Percentiles rank a stretch among this genome's conserved stretches.
Evolutionary conservation across 768 basidiomycete species (phyloP).

Genomic region (Auriscalpium vulgare): DNA sequence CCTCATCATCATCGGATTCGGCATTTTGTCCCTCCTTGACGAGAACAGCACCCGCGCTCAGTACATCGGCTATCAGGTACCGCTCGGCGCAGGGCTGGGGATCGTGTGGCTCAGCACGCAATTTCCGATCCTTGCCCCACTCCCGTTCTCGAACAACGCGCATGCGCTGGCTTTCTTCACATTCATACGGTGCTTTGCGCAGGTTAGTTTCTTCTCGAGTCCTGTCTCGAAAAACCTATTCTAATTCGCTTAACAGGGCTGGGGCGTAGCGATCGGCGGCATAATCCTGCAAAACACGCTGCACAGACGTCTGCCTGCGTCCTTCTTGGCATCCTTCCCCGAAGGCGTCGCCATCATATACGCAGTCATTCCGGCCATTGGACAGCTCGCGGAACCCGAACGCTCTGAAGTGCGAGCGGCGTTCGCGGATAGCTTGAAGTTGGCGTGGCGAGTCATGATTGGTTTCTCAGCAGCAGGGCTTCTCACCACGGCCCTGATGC

Average conservation of each 20-base stretch:
- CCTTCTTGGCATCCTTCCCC: constrained; percentile 27
- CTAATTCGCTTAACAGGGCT: constrained; percentile 24
- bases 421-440: constrained; percentile 31
- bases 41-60: constrained; percentile 1
- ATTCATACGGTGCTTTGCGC: constrained; percentile 18
- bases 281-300: constrained; percentile 47
- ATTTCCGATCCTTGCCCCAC: constrained; percentile 21
- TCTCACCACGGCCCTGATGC: constrained; percentile 27
- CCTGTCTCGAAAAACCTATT: neutral
- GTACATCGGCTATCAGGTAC: constrained; percentile 10
- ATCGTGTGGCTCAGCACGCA: constrained; percentile 1
- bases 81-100: constrained; percentile 6
- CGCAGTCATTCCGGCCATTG: constrained; percentile 36
- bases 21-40: constrained; percentile 14
- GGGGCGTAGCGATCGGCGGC: constrained; percentile 44
- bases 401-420: constrained; percentile 29
- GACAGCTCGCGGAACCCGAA: constrained; percentile 26
- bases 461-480: constrained; percentile 32
- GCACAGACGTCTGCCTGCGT: constrained; percentile 29
- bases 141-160: constrained; percentile 24
- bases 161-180: constrained; percentile 26
- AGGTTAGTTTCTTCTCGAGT: constrained; percentile 7
- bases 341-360: constrained; percentile 36
- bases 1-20: constrained; percentile 11
- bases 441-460: constrained; percentile 37